These are phyloP conservation scores for Leccinum aurantiacum DNA, from an alignment of 768 basidiomycete species.

Conservation along the genomic window DNA sequence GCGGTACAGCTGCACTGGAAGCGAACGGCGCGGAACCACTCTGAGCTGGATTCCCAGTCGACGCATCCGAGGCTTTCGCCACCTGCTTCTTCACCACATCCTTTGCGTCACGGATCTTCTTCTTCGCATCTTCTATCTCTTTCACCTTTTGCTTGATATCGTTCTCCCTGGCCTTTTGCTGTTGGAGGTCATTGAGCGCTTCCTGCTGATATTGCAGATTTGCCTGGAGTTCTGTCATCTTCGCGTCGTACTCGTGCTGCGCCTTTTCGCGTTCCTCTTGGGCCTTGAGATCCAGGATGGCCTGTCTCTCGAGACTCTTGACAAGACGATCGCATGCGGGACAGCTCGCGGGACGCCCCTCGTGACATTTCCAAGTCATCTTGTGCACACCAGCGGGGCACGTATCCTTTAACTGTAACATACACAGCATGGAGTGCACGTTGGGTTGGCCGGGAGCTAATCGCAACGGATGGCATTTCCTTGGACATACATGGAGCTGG, in stretches of 20 bases:
- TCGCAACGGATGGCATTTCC: constrained; percentile 57
- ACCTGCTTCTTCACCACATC: constrained; percentile 14
- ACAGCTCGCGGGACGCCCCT: constrained; percentile 42
- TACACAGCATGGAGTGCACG: constrained; percentile 42
- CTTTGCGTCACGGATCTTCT: constrained; percentile 15
- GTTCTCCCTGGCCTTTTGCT: constrained; percentile 46
- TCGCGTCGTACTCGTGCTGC: constrained; percentile 40
- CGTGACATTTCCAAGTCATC: constrained; percentile 45
- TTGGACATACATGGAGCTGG: constrained; percentile 49
- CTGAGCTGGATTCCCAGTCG: constrained; percentile 3
- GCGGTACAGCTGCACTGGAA: constrained; percentile 6
- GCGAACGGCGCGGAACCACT: constrained; percentile 2
- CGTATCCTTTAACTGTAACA: constrained; percentile 31
- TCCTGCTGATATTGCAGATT: constrained; percentile 37
- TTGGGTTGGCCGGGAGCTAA: constrained; percentile 45
- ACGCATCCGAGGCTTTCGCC: neutral
- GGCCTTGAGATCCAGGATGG: constrained; percentile 38
- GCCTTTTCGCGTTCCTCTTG: constrained; percentile 48
- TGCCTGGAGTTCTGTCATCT: constrained; percentile 45
- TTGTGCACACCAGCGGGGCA: constrained; percentile 48
- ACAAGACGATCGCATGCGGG: constrained; percentile 44
- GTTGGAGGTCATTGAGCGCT: constrained; percentile 36
- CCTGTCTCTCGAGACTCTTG: constrained; percentile 43
- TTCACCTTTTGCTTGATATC: constrained; percentile 39
- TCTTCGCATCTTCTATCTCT: constrained; percentile 42